Base-by-base conservation (phyloP, 305 asterid genomes). In the Ilex paraguariensis region DNA sequence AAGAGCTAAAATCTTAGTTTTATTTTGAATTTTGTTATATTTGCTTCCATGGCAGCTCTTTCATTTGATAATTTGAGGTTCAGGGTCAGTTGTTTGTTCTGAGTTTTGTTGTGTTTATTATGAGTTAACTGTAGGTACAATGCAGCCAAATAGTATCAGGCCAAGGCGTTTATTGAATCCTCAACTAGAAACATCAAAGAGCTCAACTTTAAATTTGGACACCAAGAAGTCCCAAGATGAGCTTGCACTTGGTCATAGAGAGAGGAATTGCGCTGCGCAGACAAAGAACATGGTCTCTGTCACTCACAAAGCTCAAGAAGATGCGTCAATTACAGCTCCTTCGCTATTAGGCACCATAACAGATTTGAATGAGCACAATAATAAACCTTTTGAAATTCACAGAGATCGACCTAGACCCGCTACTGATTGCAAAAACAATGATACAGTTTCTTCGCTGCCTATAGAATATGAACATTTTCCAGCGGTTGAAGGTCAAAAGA, bases 141-240 rank as follows among this genome's bases (percentile, higher is more conserved):
- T 82, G 80, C 87, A 77, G 74, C 67, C 87, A 59, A 84, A 79
- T 70, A 70, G 69, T 69, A 70, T 88, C 62, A 71, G 60, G 61
- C 95, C 97, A 39, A 76, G 79, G 82, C 81, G 97, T 72, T 58
- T 33, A 73, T 61, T 77, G 61, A 75, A 79, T 72, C 81, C 91
- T 77, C 83, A 63, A 66, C 79, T 76, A 32, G 94, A 67, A 70
- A 64, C 75, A 14, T 74, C 92, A 57, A 82, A 82, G 57, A 76
- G 77, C 61, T 56, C 92, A 57, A 76, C 63, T 72, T 14, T 54
- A 51, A 70, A 71, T 59, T 71, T 75, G 63, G 78, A 62, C 45
- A 59, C 83, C 14, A 74, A 73, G 63, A 80, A 66, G 56, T 45
- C 75, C 50, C 70, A 73, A 59, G 87, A 80, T 68, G 86, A 78